A percentile compares a stretch with the other conserved stretches of the same genome.
phyloP scores from a whole-genome alignment of 2,329 filamentous ascomycete genomes.

The Talaromyces marneffei region DNA sequence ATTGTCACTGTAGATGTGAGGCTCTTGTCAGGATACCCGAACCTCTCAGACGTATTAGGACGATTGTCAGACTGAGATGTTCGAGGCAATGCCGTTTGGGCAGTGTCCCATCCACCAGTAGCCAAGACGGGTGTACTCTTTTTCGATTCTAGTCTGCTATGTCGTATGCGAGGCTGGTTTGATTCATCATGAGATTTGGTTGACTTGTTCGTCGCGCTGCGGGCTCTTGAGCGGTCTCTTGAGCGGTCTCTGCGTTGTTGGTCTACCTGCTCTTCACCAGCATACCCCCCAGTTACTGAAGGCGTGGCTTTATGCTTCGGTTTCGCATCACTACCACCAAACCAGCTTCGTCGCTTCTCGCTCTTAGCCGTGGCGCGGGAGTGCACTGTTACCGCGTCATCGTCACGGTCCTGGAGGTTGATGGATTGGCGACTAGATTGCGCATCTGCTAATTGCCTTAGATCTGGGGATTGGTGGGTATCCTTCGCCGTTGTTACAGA shows the following conservation, averaged over 20 bases:
- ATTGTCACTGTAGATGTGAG: slow-evolving; percentile 4
- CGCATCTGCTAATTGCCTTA: slow-evolving; percentile 19
- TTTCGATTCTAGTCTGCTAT: slow-evolving; percentile 14
- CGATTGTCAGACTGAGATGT: slow-evolving; percentile 29
- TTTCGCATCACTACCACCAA: slow-evolving; percentile 29
- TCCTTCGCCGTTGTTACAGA: slow-evolving; percentile 28
- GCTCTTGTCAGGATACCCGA: slow-evolving; percentile 14
- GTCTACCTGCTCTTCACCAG: not conserved
- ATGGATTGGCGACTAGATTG: slow-evolving; percentile 21
- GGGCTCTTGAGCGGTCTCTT: slow-evolving; percentile 15
- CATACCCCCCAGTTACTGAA: not conserved
- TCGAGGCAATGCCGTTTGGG: slow-evolving; percentile 31
- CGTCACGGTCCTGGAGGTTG: slow-evolving; percentile 20
- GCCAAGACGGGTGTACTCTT: slow-evolving; percentile 12
- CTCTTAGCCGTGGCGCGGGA: slow-evolving; percentile 32
- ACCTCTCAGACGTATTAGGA: slow-evolving; percentile 29
- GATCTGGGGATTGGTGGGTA: slow-evolving; percentile 22
- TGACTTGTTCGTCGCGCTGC: slow-evolving; percentile 15
- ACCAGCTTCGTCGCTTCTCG: slow-evolving; percentile 38
- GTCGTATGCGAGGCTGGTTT: slow-evolving; percentile 15
- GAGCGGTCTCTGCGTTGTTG: slow-evolving; percentile 21
- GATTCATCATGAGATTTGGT: slow-evolving; percentile 6
- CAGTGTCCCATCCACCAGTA: slow-evolving; percentile 22
- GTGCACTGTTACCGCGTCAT: slow-evolving; percentile 33
- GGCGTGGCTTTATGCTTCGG: slow-evolving; percentile 23